Evolutionary conservation across 495 filamentous ascomycete species (phyloP).

Genomic region (Aspergillus ellipticus): DNA sequence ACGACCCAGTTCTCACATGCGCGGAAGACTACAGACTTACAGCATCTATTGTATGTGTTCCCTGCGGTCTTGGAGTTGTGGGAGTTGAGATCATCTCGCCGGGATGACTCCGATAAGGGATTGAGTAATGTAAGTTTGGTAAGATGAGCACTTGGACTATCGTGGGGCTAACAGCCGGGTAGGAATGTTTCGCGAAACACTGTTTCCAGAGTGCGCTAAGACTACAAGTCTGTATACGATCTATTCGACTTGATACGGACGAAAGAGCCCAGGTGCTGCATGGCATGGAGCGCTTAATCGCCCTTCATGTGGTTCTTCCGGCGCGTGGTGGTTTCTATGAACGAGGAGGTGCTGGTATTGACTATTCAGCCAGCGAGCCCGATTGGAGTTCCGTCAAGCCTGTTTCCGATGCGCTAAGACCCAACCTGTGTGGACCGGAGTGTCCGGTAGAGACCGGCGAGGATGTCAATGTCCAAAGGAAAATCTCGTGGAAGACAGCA

Average conservation of each 20-base stretch:
- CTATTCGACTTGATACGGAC: constrained; percentile 34
- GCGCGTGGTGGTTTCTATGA: constrained; percentile 54
- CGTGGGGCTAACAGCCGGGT: constrained; percentile 4
- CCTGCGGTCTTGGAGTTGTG: constrained; percentile 42
- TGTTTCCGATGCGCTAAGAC: constrained; percentile 37
- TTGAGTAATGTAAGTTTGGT: constrained; percentile 38
- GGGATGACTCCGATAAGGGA: constrained; percentile 35
- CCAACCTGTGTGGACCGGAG: constrained; percentile 30
- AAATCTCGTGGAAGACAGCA: constrained; percentile 29
- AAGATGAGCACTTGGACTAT: neutral
- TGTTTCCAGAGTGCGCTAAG: constrained; percentile 40
- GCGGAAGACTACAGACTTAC: constrained; percentile 37
- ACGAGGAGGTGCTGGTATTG: constrained; percentile 40
- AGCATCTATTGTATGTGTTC: constrained; percentile 38
- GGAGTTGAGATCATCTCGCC: constrained; percentile 39
- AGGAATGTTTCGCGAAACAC: constrained; percentile 37
- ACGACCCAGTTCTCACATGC: constrained; percentile 31
- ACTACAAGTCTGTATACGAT: constrained; percentile 33
- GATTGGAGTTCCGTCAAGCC: constrained; percentile 46
- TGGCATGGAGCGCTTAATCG: constrained; percentile 58
- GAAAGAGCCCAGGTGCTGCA: constrained; percentile 36
- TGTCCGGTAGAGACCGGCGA: constrained; percentile 9
- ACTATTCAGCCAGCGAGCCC: constrained; percentile 41
- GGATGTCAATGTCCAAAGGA: constrained; percentile 7
- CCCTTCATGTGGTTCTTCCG: constrained; percentile 68